Conservation (phyloP, 2,329 filamentous ascomycete species). For the Lachnellula hyalina region DNA sequence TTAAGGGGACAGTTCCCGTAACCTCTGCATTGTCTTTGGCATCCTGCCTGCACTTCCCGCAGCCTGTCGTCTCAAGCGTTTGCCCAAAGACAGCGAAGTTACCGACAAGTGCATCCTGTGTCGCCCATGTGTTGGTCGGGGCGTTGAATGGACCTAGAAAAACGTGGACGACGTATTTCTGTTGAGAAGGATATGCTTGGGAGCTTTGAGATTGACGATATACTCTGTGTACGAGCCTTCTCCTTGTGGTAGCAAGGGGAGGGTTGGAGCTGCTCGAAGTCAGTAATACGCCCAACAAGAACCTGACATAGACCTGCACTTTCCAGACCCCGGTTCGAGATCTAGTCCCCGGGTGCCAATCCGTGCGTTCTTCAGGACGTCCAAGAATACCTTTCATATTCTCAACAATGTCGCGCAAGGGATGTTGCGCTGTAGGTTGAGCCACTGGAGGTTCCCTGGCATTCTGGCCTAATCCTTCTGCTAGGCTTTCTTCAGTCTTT, state of each 20-base stretch:
- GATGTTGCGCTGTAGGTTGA: too few species aligned
- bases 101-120: slow-evolving; percentile 37
- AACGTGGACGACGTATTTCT: slow-evolving; percentile 33
- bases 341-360: slow-evolving; percentile 11
- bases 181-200: slow-evolving; percentile 31
- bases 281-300: background rate
- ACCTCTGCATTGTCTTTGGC: slow-evolving; percentile 28
- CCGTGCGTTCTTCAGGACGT: background rate
- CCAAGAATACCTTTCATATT: slow-evolving; percentile 3
- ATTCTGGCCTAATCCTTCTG: background rate
- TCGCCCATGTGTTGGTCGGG: slow-evolving; percentile 30
- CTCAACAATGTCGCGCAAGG: slow-evolving; percentile 3
- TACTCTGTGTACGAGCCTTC: slow-evolving; percentile 29
- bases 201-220: slow-evolving; percentile 32
- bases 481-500: background rate
- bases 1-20: slow-evolving; percentile 37
- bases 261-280: background rate
- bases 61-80: slow-evolving; percentile 28
- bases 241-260: background rate
- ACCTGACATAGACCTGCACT: slow-evolving; percentile 6
- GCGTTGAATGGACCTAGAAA: slow-evolving; percentile 33
- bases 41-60: slow-evolving; percentile 31
- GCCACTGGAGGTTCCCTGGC: background rate
- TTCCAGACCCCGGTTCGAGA: slow-evolving; percentile 21
- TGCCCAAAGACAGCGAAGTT: slow-evolving; percentile 35